Evolutionary conservation across 1,139 yeast species (phyloP).

Genomic region (Candida labiduridarum): DNA sequence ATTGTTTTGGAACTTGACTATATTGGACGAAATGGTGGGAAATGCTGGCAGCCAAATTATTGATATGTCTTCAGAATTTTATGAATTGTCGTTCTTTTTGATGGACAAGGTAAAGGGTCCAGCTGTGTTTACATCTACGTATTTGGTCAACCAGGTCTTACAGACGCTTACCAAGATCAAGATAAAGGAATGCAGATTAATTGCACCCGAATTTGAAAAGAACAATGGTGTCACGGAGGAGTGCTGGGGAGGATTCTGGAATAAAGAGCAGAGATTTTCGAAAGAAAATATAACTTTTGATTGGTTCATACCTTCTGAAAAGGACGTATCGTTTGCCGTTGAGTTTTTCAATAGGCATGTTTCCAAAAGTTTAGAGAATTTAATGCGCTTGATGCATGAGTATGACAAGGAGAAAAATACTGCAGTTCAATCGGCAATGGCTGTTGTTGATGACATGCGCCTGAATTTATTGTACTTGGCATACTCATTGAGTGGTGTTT

Average conservation of each 20-base stretch:
- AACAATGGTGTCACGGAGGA: conserved; percentile 44
- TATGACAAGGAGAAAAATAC: conserved; percentile 19
- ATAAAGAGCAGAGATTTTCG: conserved; percentile 42
- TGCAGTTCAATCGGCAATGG: conserved; percentile 20
- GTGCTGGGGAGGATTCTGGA: conserved; percentile 78
- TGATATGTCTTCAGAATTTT: conserved; percentile 47
- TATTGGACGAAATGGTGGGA: conserved; percentile 71
- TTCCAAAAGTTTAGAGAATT: conserved; percentile 41
- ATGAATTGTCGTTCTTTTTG: conserved; percentile 51
- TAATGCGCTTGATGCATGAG: conserved; percentile 41
- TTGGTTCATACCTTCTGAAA: conserved; percentile 74
- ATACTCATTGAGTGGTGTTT: conserved; percentile 70
- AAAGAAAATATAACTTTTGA: conserved; percentile 53
- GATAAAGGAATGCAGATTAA: conserved; percentile 55
- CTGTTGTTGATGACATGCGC: conserved; percentile 51
- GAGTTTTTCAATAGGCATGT: conserved; percentile 58
- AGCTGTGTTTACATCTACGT: conserved; percentile 45
- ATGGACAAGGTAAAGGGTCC: conserved; percentile 74
- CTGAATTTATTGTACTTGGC: conserved; percentile 60
- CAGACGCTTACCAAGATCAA: conserved; percentile 65
- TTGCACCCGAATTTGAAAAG: conserved; percentile 41
- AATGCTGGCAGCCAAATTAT: conserved; percentile 61
- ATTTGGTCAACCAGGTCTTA: conserved; percentile 65
- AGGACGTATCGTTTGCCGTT: conserved; percentile 64
- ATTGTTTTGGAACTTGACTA: conserved; percentile 70